Evolutionary conservation across 106 monocot genomes (phyloP).

Genomic region (Hemerocallis citrina): DNA sequence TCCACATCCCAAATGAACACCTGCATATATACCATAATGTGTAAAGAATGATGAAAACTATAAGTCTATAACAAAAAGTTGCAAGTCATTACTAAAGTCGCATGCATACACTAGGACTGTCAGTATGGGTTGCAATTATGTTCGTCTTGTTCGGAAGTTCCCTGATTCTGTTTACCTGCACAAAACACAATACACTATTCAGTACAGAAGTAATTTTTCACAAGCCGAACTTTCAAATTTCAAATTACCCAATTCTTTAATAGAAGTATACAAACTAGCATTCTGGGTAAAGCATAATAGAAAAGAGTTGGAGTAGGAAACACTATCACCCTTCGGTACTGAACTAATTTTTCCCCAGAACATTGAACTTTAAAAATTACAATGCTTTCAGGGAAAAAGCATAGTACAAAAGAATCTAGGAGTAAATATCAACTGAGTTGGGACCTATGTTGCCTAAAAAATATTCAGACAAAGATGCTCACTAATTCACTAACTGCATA

Average conservation of each 20-base stretch:
- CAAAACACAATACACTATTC: neutral
- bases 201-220: neutral
- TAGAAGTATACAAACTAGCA: too few species aligned
- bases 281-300: too few species aligned
- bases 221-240: neutral
- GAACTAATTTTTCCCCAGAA: too few species aligned
- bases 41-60: too few species aligned
- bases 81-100: too few species aligned
- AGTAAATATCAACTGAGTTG: neutral
- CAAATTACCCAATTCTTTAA: neutral
- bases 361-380: too few species aligned
- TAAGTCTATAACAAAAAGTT: too few species aligned
- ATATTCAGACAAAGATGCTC: too few species aligned
- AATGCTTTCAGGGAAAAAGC: neutral
- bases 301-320: too few species aligned
- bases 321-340: too few species aligned
- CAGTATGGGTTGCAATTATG: slow-evolving; percentile 6
- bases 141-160: neutral
- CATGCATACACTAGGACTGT: slow-evolving; percentile 8
- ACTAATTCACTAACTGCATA: too few species aligned
- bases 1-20: slow-evolving; percentile 95
- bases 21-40: slow-evolving; percentile 16
- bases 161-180: slow-evolving; percentile 8
- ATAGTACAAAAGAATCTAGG: neutral
- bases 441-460: neutral